Percentiles rank a stretch among this genome's conserved stretches.
These are phyloP conservation scores for Oidiodendron maius DNA, from an alignment of 495 filamentous ascomycete genomes.

Conservation along the genomic window DNA sequence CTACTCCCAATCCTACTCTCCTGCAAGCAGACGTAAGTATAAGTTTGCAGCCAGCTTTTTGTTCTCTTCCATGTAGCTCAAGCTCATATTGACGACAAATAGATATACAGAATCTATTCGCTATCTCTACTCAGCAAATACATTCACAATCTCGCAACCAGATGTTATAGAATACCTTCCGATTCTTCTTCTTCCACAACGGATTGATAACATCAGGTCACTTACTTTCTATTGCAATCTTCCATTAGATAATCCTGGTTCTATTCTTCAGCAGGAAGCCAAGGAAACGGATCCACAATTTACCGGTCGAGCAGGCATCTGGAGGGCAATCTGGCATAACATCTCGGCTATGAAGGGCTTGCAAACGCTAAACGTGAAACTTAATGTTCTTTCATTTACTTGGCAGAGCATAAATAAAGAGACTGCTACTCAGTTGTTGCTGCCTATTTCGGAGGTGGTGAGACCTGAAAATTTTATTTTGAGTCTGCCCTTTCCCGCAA, in stretches of 20 bases:
- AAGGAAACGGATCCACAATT: background rate
- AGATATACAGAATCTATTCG: background rate
- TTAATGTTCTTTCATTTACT: background rate
- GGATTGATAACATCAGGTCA: background rate
- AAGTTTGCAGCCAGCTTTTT: background rate
- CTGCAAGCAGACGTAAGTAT: conserved; percentile 1
- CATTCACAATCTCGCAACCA: background rate
- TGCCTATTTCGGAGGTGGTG: conserved; percentile 2
- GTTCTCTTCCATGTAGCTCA: background rate
- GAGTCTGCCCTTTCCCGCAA: background rate
- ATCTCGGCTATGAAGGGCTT: background rate
- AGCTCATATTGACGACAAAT: background rate
- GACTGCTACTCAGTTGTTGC: background rate
- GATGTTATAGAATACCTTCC: background rate
- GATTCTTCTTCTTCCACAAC: background rate
- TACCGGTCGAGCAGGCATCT: background rate
- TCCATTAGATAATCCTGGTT: background rate
- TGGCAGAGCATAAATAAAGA: conserved; percentile 5
- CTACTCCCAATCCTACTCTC: background rate
- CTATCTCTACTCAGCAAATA: background rate
- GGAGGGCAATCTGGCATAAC: background rate
- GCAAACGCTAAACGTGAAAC: background rate
- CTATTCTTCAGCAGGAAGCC: background rate
- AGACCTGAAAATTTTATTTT: background rate
- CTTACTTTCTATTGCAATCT: background rate